Conservation (phyloP, 352 stramenopile species). For the Phytophthora palmivora region DNA sequence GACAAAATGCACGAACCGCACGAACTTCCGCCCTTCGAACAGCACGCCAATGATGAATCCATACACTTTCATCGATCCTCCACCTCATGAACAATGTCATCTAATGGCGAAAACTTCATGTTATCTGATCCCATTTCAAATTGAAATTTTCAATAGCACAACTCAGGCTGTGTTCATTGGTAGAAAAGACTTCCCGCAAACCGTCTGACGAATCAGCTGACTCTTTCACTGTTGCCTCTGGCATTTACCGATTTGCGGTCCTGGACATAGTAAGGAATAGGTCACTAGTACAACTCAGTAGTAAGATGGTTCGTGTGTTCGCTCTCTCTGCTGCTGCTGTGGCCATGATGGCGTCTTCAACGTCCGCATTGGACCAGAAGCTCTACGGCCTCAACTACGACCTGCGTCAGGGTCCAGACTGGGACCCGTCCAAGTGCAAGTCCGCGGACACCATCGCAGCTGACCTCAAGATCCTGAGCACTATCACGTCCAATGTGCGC, state of each 20-base stretch:
- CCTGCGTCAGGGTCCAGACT: conserved; percentile 79
- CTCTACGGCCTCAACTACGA: conserved; percentile 90
- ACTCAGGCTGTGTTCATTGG: conserved; percentile 12
- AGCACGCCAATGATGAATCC: conserved; percentile 2
- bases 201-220: conserved; percentile 11
- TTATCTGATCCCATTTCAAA: too few relatives aligned
- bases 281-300: conserved; percentile 23
- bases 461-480: conserved; percentile 74
- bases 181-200: conserved; percentile 30
- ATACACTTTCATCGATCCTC: neutral
- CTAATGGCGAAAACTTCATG: too few relatives aligned
- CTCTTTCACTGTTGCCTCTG: conserved; percentile 12
- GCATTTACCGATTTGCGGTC: conserved; percentile 36
- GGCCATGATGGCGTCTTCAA: conserved; percentile 40
- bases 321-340: conserved; percentile 33
- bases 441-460: conserved; percentile 58
- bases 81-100: neutral
- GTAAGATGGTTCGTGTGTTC: conserved; percentile 37
- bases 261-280: neutral
- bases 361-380: conserved; percentile 69
- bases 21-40: conserved; percentile 20
- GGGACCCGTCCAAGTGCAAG: conserved; percentile 84
- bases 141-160: conserved; percentile 3
- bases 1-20: conserved; percentile 7
- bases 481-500: conserved; percentile 77